These are phyloP conservation scores for Diaporthe citriasiana DNA, from an alignment of 2,329 filamentous ascomycete species.

Conservation along the genomic window DNA sequence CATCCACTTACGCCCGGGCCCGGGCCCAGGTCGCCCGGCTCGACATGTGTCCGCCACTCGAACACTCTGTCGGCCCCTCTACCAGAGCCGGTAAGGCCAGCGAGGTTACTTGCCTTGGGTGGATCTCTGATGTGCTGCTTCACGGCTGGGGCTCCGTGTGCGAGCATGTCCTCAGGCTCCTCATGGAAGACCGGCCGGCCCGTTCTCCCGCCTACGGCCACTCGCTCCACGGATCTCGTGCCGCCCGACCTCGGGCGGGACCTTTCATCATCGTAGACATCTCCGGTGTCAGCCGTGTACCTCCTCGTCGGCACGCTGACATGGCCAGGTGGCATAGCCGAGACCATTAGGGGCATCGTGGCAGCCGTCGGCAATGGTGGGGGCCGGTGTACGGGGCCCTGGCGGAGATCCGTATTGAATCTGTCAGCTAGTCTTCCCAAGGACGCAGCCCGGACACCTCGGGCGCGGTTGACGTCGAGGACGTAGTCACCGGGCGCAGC, in stretches of 20 bases:
- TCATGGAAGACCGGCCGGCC: slow-evolving; percentile 45
- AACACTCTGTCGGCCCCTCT: slow-evolving; percentile 63
- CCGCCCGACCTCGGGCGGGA: slow-evolving; percentile 47
- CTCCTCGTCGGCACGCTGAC: slow-evolving; percentile 52
- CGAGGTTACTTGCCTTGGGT: slow-evolving; percentile 60
- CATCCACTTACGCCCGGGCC: slow-evolving; percentile 47
- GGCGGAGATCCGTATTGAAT: slow-evolving; percentile 61
- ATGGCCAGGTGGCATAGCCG: slow-evolving; percentile 50
- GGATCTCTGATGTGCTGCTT: slow-evolving; percentile 45
- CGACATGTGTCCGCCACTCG: slow-evolving; percentile 65
- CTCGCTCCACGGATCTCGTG: slow-evolving; percentile 38
- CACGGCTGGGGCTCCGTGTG: slow-evolving; percentile 46
- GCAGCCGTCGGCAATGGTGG: slow-evolving; percentile 48
- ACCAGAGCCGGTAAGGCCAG: slow-evolving; percentile 61
- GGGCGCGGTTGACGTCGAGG: slow-evolving; percentile 58
- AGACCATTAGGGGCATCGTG: slow-evolving; percentile 53
- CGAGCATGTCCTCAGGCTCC: slow-evolving; percentile 51
- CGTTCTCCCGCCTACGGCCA: slow-evolving; percentile 45
- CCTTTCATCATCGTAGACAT: slow-evolving; percentile 52
- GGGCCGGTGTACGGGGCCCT: slow-evolving; percentile 48
- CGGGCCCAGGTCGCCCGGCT: slow-evolving; percentile 59
- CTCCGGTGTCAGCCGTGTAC: slow-evolving; percentile 59
- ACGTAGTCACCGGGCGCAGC: slow-evolving; percentile 59
- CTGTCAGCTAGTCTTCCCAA: slow-evolving; percentile 66
- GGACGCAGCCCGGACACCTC: slow-evolving; percentile 58